Base-by-base conservation (phyloP, 352 stramenopile species). In the Phytopythium chamaehyphon region DNA sequence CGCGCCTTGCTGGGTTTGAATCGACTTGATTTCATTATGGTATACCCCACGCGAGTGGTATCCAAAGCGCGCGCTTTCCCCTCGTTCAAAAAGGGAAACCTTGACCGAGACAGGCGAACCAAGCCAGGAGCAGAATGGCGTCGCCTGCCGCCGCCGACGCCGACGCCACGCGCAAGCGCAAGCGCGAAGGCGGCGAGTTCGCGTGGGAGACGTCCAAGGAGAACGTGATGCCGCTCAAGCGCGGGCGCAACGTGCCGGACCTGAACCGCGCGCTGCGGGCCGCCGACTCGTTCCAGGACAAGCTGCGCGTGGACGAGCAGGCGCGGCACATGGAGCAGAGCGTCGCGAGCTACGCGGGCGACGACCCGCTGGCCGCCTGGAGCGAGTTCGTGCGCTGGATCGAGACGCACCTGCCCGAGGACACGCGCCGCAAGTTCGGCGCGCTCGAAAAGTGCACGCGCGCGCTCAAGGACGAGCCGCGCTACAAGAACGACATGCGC, bases 181-280 rank as follows among this genome's bases (percentile, higher is more conserved):
- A 66, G 44, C 39, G 45, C 11, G 40, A 24, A 11, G 33, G 12
- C 15, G 31, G 40, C 54, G 69, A 72, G 39, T 94, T 90, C 56
- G 76, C 83, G 66, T 95, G 84, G 84, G 84, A 95, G 61, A 74
- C 66, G 57, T 83, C 80, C 31, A 95, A 95, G 55, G 84, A 95
- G 61, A 95, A 95, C 57, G 81, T 95, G n/a, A 74, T 90, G 70
- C 84, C 84, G 39, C 62, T 95, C 40, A 87, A 89, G 52, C 64
- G 81, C 24, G 84, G 84, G 4, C 83, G 84, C 15, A 88, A 90
- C 46, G 82, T 95, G 24, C 53, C 60, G 5, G 80, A 95, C 40
- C 71, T 95, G 35, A 95, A 95, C 59, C 64, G 72, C 40, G 76
- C 80, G 39, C 60, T 92, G 55, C 72, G 64, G 15, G 66, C 68